Base-by-base conservation (phyloP, 2,329 filamentous ascomycete genomes). In the Trichophyton benhamiae region DNA sequence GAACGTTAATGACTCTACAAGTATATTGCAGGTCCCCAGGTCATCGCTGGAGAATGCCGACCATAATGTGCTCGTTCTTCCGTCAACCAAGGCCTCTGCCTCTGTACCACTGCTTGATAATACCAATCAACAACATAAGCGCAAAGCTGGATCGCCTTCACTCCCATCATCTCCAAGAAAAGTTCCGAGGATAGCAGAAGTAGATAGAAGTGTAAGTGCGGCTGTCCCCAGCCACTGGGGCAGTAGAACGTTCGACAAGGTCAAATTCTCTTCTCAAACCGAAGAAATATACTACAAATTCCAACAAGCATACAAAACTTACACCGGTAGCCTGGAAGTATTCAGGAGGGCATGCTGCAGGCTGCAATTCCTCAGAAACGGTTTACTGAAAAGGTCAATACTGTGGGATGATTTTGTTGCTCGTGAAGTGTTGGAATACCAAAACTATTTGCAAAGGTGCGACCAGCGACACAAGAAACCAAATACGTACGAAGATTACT, bases 331-430 rank as follows among this genome's bases (percentile, higher is more conserved):
- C 60, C 68, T 73, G 22, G 62, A 64, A 4, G 70, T 76, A 65
- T 78, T 79, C 59, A 65, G 64, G 20, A 66, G 68, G n/a, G 64
- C 77, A 25, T 77, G 75, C 60, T 65, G 64, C 17, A 74, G 70
- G 57, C 65, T 78, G 42, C 69, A 72, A 25, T 63, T 63, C 13
- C 64, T 77, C 42, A 64, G 71, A n/a, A 63, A 63, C 17, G 73
- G 70, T 3, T 59, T 67, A 30, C 62, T 75, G 41, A 65, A 70
- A 42, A 68, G 71, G 58, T 75, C 72, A 11, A 74, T 70, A 25
- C 60, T 78, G 13, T 78, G 76, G 74, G 77, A 79, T 66, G 77
- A 79, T 64, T 78, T 77, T 61, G 66, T 79, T 58, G 76, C 75
- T 59, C 70, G 72, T 64, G 70, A 77, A 63, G 66, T 71, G 5